phyloP scores from a whole-genome alignment of 768 basidiomycete genomes.

The Crassisporium funariophilum region DNA sequence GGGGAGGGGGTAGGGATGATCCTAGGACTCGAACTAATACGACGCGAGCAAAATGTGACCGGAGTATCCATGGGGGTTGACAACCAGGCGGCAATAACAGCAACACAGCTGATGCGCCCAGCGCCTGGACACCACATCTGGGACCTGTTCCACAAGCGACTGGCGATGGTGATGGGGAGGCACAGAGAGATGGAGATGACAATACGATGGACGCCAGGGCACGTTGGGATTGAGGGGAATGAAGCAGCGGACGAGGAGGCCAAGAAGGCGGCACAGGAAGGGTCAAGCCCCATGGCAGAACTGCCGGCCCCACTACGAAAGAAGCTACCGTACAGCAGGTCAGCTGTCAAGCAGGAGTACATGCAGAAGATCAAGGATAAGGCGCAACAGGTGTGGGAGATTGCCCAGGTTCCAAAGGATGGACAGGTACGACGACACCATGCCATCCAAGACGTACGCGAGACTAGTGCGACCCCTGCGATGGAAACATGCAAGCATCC shows the following conservation, averaged over 20 bases:
- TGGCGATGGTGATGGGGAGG: neutral
- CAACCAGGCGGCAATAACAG: neutral
- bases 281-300: neutral
- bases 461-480: conserved; percentile 9
- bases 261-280: neutral
- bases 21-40: neutral
- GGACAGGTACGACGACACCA: conserved; percentile 5
- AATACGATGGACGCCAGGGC: conserved; percentile 5
- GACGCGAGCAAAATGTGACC: neutral
- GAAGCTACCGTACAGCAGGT: conserved; percentile 6
- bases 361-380: neutral
- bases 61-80: neutral
- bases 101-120: neutral
- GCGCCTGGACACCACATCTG: conserved; percentile 2
- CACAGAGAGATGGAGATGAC: neutral
- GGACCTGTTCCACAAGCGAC: neutral
- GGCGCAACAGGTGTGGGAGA: neutral
- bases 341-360: conserved; percentile 7
- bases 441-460: conserved; percentile 16
- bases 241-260: conserved; percentile 3
- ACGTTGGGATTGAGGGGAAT: conserved; percentile 5
- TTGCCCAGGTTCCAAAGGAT: conserved; percentile 10
- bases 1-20: conserved; percentile 10
- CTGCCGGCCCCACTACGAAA: conserved; percentile 3
- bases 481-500: conserved; percentile 18